phyloP scores from a whole-genome alignment of 140 eudicot species.

The Erigeron philadelphicus region DNA sequence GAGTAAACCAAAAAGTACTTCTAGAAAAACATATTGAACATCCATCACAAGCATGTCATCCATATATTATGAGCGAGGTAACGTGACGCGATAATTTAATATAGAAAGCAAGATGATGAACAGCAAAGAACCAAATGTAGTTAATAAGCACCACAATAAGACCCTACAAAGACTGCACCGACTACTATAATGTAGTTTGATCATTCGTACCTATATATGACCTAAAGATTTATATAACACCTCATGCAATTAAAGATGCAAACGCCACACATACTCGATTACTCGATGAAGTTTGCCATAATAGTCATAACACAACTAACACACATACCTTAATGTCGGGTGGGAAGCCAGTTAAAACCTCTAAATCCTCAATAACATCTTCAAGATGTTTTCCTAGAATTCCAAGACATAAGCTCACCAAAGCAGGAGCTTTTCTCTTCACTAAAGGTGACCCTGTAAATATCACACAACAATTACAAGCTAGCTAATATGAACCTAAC shows the following conservation, averaged over 20 bases:
- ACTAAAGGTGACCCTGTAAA: conserved; percentile 38
- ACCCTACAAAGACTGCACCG: not conserved
- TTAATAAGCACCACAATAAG: not conserved
- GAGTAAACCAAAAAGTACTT: conserved; percentile 15
- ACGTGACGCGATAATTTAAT: not conserved
- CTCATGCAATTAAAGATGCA: not conserved
- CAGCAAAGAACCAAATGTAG: too few species aligned
- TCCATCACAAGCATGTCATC: conserved; percentile 2
- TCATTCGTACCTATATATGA: conserved; percentile 6
- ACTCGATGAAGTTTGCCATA: not conserved
- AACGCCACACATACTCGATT: not conserved
- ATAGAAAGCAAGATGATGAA: too few species aligned
- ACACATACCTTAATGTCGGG: conserved; percentile 57
- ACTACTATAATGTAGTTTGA: not conserved
- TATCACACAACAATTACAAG: conserved; percentile 21
- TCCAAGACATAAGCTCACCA: conserved; percentile 69
- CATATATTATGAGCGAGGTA: not conserved
- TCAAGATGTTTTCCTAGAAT: conserved; percentile 74
- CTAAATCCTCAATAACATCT: conserved; percentile 67
- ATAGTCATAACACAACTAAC: not conserved
- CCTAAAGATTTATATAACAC: not conserved
- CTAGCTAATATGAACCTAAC: not conserved
- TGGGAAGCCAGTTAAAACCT: conserved; percentile 51
- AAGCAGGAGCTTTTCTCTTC: conserved; percentile 64
- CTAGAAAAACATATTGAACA: not conserved